A percentile compares a stretch with the other conserved stretches of the same genome.
These are phyloP conservation scores for Liquidambar formosana DNA, from an alignment of 164 flowering plant species.

Conservation along the genomic window DNA sequence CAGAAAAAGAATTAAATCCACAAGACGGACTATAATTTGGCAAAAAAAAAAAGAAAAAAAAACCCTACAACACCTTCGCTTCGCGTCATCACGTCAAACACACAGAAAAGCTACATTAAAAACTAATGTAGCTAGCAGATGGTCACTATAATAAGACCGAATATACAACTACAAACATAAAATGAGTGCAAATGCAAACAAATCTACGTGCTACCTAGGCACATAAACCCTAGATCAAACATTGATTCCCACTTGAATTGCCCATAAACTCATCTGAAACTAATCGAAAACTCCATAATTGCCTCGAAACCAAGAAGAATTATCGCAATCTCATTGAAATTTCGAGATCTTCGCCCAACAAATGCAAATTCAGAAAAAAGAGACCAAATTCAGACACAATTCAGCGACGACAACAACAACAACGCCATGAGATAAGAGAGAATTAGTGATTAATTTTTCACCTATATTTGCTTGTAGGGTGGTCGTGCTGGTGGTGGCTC, in stretches of 20 bases:
- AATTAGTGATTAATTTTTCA: not conserved
- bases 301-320: not conserved
- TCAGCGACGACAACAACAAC: too few relatives aligned
- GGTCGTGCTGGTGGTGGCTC: not conserved
- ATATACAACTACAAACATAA: not conserved
- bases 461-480: slow-evolving; percentile 3
- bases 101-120: too few relatives aligned
- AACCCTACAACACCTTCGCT: too few relatives aligned
- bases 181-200: not conserved
- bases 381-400: slow-evolving; percentile 19
- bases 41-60: too few relatives aligned
- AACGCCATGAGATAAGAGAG: not conserved
- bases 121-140: not conserved
- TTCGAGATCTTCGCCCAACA: not conserved
- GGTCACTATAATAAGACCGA: not conserved
- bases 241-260: not conserved
- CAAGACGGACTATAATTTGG: too few relatives aligned
- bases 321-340: not conserved
- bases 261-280: slow-evolving; percentile 1
- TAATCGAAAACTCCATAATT: not conserved
- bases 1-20: too few relatives aligned
- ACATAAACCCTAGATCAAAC: not conserved
- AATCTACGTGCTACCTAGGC: not conserved
- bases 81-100: too few relatives aligned
- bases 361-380: slow-evolving; percentile 15